Base-by-base conservation (phyloP, 345 rosid genomes). In the Hibiscus syriacus region DNA sequence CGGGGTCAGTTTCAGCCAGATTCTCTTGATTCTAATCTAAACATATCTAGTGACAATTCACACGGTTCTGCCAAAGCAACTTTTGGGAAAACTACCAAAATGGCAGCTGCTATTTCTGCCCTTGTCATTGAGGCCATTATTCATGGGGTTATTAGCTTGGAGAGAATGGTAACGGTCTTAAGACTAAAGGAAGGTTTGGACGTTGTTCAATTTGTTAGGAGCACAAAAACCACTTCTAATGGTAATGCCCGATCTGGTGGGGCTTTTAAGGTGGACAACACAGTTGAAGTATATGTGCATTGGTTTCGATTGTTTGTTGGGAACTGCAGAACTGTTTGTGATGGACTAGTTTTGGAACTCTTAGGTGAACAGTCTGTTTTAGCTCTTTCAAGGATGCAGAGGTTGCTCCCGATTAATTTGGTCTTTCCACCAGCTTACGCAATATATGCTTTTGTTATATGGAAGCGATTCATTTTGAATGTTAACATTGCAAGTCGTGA, bases 341-440 rank as follows among this genome's bases (percentile, higher is more conserved):
- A 92, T 74, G 99, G 99, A 66, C 74, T 90, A 53, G 75, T 95
- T 70, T 88, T 87, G 76, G 98, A 88, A 57, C 96, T 95, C 70
- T 77, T 92, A 66, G 99, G 98, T 38, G 96, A 95, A 77, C 90
- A 92, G 67, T 85, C 89, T 22, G 72, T 90, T 32, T 81, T 86
- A 70, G 97, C 98, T 79, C 82, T 95, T 70, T 88, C 92, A 43
- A 90, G 97, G 81, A 95, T 92, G 97, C 99, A 95, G 75, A 86
- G 88, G 64, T 78, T 86, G 79, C 91, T 95, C 41, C 97, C 98
- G 55, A 79, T 92, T 60, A 74, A 79, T 68, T 87, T 90, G 85
- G 98, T 92, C 64, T 85, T 92, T 71, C 99, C 96, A 48, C 98
- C 99, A 19, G 92, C 98, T 19, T 92, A 83, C 75, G 79, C 89